phyloP scores from a whole-genome alignment of 768 basidiomycete genomes.

The Lactarius sp. region DNA sequence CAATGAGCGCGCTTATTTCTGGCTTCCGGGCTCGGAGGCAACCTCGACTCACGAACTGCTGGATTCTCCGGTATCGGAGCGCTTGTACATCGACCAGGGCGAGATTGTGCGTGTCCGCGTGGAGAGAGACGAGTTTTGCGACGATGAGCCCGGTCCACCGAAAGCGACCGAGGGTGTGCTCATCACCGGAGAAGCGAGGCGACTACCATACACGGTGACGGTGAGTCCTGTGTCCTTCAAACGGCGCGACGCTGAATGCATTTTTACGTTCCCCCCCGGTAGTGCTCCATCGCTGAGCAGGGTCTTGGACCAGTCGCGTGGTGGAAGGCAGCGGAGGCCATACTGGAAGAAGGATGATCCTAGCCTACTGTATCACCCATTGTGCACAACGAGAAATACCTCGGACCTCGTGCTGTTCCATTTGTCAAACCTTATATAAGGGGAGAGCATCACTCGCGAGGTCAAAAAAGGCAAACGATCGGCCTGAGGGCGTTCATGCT shows the following conservation, averaged over 20 bases:
- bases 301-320: slow-evolving; percentile 71
- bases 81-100: slow-evolving; percentile 78
- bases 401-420: too few relatives aligned
- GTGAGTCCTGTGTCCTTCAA: slow-evolving; percentile 38
- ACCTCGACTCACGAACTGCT: slow-evolving; percentile 58
- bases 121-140: slow-evolving; percentile 77
- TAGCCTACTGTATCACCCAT: neutral
- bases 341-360: slow-evolving; percentile 37
- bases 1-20: slow-evolving; percentile 80
- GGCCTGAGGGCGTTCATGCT: neutral
- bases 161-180: slow-evolving; percentile 67
- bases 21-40: slow-evolving; percentile 58
- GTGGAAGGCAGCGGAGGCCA: slow-evolving; percentile 57
- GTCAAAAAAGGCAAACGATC: neutral
- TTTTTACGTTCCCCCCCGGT: neutral
- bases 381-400: neutral
- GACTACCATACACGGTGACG: slow-evolving; percentile 64
- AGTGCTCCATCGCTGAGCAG: slow-evolving; percentile 83
- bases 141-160: slow-evolving; percentile 82
- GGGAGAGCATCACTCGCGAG: too few relatives aligned
- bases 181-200: slow-evolving; percentile 43
- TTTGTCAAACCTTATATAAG: too few relatives aligned
- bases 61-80: slow-evolving; percentile 56
- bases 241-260: neutral
- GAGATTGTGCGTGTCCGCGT: slow-evolving; percentile 75